Evolutionary conservation across 805 yeast genomes (phyloP), one percentile per base, ranked within the genome.

Genomic region (Candida germanica): DNA sequence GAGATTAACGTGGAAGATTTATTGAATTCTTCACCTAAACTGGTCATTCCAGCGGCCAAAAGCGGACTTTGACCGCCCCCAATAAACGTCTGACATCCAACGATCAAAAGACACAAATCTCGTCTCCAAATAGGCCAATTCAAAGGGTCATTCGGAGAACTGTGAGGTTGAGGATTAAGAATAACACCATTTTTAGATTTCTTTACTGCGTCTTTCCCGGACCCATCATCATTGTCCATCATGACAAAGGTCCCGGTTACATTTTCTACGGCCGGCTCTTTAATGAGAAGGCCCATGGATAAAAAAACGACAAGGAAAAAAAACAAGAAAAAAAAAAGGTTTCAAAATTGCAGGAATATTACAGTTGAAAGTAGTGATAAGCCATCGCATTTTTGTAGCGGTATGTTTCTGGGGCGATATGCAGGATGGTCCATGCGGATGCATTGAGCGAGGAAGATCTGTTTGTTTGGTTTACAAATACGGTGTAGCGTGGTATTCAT

Each of bases 51-150:
- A 1, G 83, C 77, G 1, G 83, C 82, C 38, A 78, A 58, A 25
- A 79, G 58, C 3, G 84, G 77, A 3, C 80, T 69, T 54, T 74
- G 79, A 21, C 84, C 83, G 20, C 83, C 84, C 4, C 79, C 77
- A 8, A 78, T 57, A 46, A 78, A 73, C 9, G 77, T 73, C 42
- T 73, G 80, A 46, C 74, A 67, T 4, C 83, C 82, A 22, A 78
- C 66, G 12, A 70, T 71, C 8, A 66, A 44, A 26, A 78, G 56
- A 6, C 81, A 75, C 31, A 75, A 40, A 42, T 78, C 83, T 19
- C 81, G 60, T 26, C 75, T 62, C 77, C 80, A 74, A 6, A 66
- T 47, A 1, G 83, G 81, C 85, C 84, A 77, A 47, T 79, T 79
- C 26, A 79, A 59, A 2, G 85, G 85, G 44, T 79, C 85, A 47